Evolutionary conservation across 768 basidiomycete genomes (phyloP).

Genomic region (Boletus eberwhitei): DNA sequence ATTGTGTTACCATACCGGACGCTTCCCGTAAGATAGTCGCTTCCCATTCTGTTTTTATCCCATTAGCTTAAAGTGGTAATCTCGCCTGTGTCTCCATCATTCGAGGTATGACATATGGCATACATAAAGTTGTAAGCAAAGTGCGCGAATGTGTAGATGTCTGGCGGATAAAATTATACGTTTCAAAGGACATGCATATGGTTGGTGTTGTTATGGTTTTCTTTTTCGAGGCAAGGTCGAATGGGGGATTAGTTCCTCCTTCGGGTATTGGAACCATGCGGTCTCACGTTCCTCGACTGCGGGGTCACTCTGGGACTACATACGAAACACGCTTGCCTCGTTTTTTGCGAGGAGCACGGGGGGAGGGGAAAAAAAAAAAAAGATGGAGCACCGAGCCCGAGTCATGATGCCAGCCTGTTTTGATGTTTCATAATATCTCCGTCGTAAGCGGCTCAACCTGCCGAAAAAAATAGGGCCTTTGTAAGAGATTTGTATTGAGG

Average conservation of each 20-base stretch:
- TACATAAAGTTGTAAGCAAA: background rate
- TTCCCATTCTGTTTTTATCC: background rate
- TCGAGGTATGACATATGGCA: background rate
- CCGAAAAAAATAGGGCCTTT: background rate
- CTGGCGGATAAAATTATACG: background rate
- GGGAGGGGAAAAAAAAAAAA: background rate
- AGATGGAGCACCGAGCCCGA: background rate
- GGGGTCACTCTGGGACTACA: background rate
- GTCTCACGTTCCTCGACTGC: background rate
- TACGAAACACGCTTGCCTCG: conserved; percentile 6
- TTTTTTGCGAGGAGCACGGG: conserved; percentile 3
- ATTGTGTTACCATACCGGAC: background rate
- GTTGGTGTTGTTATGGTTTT: background rate
- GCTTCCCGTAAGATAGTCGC: background rate
- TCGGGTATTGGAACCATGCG: background rate
- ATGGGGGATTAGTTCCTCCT: background rate
- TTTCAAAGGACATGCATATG: background rate
- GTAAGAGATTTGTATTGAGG: background rate
- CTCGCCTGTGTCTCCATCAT: background rate
- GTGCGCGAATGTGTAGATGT: background rate
- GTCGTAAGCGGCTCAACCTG: background rate
- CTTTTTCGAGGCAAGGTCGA: background rate
- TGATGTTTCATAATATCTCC: conserved; percentile 5
- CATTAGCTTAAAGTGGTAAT: background rate
- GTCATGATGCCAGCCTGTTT: background rate